Conservation (phyloP, 768 basidiomycete genomes). For the Lactarius deliciosus region DNA sequence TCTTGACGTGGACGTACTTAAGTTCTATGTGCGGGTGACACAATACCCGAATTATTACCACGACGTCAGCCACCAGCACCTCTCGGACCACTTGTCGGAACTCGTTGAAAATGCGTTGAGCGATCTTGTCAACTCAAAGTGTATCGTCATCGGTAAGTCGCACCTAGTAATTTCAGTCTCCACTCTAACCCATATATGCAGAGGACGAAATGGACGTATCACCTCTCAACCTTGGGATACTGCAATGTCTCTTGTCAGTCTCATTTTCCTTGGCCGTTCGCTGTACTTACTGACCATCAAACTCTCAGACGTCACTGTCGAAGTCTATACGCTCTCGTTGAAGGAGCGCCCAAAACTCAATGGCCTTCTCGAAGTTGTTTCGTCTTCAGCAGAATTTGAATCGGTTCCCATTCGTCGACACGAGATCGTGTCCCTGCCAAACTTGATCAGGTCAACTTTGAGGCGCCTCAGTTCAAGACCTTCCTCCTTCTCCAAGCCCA, state of each 20-base stretch:
- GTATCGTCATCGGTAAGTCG: too few relatives aligned
- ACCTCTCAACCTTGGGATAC: conserved; percentile 94
- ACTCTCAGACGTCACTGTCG: conserved; percentile 83
- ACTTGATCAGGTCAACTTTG: conserved; percentile 80
- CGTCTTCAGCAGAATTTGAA: conserved; percentile 96
- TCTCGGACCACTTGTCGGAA: too few relatives aligned
- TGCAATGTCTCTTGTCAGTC: conserved; percentile 87
- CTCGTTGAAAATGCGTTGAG: too few relatives aligned
- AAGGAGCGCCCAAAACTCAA: conserved; percentile 97
- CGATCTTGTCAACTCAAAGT: too few relatives aligned
- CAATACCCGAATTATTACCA: too few relatives aligned
- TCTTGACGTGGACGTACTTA: too few relatives aligned
- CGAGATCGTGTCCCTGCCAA: conserved; percentile 97
- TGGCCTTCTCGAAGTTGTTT: conserved; percentile 93
- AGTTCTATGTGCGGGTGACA: too few relatives aligned
- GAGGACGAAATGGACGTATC: conserved; percentile 94
- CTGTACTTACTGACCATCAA: conserved; percentile 12
- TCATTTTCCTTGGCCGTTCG: not conserved
- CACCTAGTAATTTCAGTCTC: too few relatives aligned
- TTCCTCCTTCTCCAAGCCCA: conserved; percentile 96
- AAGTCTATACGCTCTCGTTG: conserved; percentile 92
- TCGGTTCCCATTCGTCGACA: conserved; percentile 91
- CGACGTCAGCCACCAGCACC: too few relatives aligned
- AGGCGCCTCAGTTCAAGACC: conserved; percentile 96
- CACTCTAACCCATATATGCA: conserved; percentile 31